Conservation (phyloP, 768 basidiomycete species). For the Pleurotus djamor region DNA sequence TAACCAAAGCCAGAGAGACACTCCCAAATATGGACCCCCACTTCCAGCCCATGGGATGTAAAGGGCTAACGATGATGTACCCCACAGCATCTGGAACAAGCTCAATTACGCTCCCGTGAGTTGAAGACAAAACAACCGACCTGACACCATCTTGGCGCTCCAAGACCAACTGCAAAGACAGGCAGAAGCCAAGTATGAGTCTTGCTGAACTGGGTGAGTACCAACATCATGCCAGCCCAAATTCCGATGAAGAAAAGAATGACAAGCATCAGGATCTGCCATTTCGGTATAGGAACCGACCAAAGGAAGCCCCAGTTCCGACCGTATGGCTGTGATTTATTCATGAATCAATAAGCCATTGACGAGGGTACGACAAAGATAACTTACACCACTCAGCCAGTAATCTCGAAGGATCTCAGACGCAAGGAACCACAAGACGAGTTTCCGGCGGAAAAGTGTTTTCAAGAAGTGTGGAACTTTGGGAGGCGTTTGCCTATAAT, state of each 20-base stretch:
- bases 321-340: conserved; percentile 69
- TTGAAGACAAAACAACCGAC: conserved; percentile 27
- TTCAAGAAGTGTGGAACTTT: conserved; percentile 91
- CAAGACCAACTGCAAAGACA: conserved; percentile 93
- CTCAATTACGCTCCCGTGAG: not conserved
- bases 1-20: conserved; percentile 92
- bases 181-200: conserved; percentile 95
- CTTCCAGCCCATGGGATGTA: conserved; percentile 93
- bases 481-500: conserved; percentile 90
- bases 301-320: conserved; percentile 96
- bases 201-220: conserved; percentile 86
- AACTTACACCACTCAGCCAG: conserved; percentile 80
- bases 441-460: conserved; percentile 86
- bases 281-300: conserved; percentile 79
- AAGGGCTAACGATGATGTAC: conserved; percentile 88
- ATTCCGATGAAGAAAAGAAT: conserved; percentile 83
- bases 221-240: conserved; percentile 72
- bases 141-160: conserved; percentile 95
- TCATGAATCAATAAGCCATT: conserved; percentile 5
- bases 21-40: conserved; percentile 85
- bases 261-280: conserved; percentile 80
- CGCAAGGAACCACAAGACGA: conserved; percentile 91
- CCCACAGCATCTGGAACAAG: conserved; percentile 77
- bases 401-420: conserved; percentile 92
- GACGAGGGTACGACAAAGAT: conserved; percentile 12